Percentiles rank a stretch among this genome's conserved stretches.
Evolutionary conservation across 352 stramenopile genomes (phyloP).

Genomic region (Globisporangium rhizosaccharum): DNA sequence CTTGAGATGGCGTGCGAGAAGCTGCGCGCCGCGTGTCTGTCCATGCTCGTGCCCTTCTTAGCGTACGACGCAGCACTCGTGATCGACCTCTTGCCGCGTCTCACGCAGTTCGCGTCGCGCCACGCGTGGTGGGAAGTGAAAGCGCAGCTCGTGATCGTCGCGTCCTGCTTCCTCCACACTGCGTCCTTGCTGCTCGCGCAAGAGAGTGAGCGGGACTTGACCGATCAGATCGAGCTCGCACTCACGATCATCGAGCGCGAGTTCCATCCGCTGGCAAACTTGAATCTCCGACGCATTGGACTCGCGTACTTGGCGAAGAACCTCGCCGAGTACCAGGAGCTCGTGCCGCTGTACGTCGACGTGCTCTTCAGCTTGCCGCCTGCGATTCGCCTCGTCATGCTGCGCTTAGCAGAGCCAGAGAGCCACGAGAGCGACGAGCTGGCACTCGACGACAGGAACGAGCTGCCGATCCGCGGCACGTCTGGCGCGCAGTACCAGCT

Average conservation of each 20-base stretch:
- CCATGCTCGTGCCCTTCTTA: slow-evolving; percentile 63
- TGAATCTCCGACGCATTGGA: slow-evolving; percentile 61
- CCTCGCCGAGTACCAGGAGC: slow-evolving; percentile 60
- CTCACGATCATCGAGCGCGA: slow-evolving; percentile 72
- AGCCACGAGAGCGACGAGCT: neutral
- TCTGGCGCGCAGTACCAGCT: slow-evolving; percentile 52
- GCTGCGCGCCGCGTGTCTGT: slow-evolving; percentile 66
- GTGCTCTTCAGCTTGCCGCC: slow-evolving; percentile 61
- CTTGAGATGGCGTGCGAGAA: slow-evolving; percentile 68
- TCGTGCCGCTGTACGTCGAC: slow-evolving; percentile 73
- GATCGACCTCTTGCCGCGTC: slow-evolving; percentile 49
- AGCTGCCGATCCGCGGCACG: slow-evolving; percentile 46
- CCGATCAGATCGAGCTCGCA: slow-evolving; percentile 63
- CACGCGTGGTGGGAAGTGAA: slow-evolving; percentile 85
- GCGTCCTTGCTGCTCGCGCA: slow-evolving; percentile 12
- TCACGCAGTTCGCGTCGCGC: slow-evolving; percentile 57
- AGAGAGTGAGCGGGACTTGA: slow-evolving; percentile 30
- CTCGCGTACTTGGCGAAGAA: slow-evolving; percentile 52
- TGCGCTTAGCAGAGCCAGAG: slow-evolving; percentile 12
- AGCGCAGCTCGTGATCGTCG: slow-evolving; percentile 64
- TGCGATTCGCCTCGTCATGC: slow-evolving; percentile 31
- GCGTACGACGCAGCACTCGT: slow-evolving; percentile 41
- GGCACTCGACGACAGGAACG: slow-evolving; percentile 6
- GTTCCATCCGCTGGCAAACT: slow-evolving; percentile 44
- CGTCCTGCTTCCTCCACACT: slow-evolving; percentile 46